A percentile compares a stretch with the other conserved stretches of the same genome.
phyloP scores from a whole-genome alignment of 75 land plant genomes.

The Picea sitchensis region DNA sequence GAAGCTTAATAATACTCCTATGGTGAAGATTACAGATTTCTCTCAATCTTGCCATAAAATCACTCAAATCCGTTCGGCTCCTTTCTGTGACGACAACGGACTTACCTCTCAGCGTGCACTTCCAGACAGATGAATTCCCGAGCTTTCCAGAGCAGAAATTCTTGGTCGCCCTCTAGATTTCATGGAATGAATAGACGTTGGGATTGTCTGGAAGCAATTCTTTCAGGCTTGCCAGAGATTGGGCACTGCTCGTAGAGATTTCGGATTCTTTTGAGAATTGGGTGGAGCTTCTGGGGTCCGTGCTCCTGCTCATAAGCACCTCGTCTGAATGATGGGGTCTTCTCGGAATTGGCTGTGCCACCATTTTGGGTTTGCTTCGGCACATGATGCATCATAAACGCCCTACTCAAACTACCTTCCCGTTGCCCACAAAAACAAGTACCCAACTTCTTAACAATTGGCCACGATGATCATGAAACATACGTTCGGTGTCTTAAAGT shows the following conservation, averaged over 20 bases:
- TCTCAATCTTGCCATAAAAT: not conserved
- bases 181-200: slow-evolving; percentile 3
- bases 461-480: too few species aligned
- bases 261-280: not conserved
- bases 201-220: not conserved
- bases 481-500: too few species aligned
- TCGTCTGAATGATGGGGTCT: too few species aligned
- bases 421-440: too few species aligned
- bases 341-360: too few species aligned
- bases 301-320: not conserved
- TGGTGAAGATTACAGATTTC: slow-evolving; percentile 16
- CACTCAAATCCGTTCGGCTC: not conserved
- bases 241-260: not conserved
- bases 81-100: not conserved
- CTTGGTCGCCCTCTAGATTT: not conserved
- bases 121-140: slow-evolving; percentile 1
- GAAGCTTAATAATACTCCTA: slow-evolving; percentile 12
- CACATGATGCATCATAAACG: too few species aligned
- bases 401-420: too few species aligned
- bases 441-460: too few species aligned
- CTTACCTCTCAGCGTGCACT: slow-evolving; percentile 5
- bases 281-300: not conserved
- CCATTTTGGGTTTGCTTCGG: too few species aligned
- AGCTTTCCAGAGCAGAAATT: slow-evolving; percentile 1
- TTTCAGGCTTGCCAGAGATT: not conserved